These are phyloP conservation scores for Furcasterigmium sp. DNA, from an alignment of 2,329 filamentous ascomycete genomes.

Conservation along the genomic window DNA sequence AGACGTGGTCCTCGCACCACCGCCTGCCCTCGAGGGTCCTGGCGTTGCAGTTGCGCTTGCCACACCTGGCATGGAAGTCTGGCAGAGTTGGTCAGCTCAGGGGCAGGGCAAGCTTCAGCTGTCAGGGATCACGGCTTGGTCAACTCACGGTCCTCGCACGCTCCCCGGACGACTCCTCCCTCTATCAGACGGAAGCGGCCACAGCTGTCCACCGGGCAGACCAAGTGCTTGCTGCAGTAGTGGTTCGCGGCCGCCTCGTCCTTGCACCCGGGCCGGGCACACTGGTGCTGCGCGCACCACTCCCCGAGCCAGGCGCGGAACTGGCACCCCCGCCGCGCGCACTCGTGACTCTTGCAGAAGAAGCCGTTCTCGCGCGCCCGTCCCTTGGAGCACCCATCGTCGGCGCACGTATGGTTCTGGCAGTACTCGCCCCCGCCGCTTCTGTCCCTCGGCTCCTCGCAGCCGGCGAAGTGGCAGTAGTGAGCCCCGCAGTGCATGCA, in stretches of 20 bases:
- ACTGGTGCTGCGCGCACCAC: constrained; percentile 20
- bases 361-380: constrained; percentile 2
- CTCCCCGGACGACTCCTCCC: constrained; percentile 8
- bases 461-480: constrained; percentile 20
- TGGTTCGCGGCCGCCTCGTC: constrained; percentile 13
- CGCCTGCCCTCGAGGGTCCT: constrained; percentile 6
- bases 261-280: constrained; percentile 17
- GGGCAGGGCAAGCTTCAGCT: neutral
- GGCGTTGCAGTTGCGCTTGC: constrained; percentile 5
- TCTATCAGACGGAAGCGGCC: constrained; percentile 6
- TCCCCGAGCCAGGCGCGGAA: constrained; percentile 13
- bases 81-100: neutral
- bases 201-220: constrained; percentile 8
- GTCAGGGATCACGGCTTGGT: neutral
- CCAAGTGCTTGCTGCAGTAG: constrained; percentile 17
- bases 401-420: constrained; percentile 12
- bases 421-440: constrained; percentile 13
- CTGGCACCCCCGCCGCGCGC: constrained; percentile 15
- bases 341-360: constrained; percentile 19
- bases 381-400: constrained; percentile 16
- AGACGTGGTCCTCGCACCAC: constrained; percentile 17
- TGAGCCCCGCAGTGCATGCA: constrained; percentile 21
- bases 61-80: constrained; percentile 8
- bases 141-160: constrained; percentile 18
- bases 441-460: constrained; percentile 15